These are phyloP conservation scores for Diaporthe humulicola DNA, from an alignment of 2,329 filamentous ascomycete genomes.

Conservation along the genomic window DNA sequence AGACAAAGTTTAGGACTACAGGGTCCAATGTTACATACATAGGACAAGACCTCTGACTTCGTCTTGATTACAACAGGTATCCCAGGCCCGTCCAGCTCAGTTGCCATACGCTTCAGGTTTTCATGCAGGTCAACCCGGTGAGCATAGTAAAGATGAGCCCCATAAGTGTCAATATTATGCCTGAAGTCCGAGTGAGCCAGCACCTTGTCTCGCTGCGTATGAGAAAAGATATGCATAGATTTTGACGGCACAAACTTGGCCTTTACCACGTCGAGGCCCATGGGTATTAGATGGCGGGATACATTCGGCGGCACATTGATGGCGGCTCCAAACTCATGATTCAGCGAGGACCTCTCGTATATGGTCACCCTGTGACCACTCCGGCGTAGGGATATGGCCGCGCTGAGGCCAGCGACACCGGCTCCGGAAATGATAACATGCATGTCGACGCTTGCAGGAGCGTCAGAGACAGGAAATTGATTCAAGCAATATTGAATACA, in stretches of 20 bases:
- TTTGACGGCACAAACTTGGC: neutral
- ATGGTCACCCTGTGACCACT: neutral
- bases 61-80: neutral
- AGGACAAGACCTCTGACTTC: neutral
- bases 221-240: neutral
- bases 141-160: neutral
- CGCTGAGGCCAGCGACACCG: neutral
- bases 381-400: conserved; percentile 11
- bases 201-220: neutral
- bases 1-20: too few species aligned
- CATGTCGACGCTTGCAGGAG: neutral
- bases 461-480: too few species aligned
- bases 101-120: neutral
- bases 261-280: neutral
- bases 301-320: neutral
- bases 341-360: neutral
- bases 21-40: neutral
- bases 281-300: neutral
- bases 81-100: neutral
- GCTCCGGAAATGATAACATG: conserved; percentile 12
- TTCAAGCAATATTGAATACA: too few species aligned
- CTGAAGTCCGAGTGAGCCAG: neutral
- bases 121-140: neutral
- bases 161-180: neutral
- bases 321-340: neutral